phyloP scores from a whole-genome alignment of 345 rosid species.

The Citrus inodora region DNA sequence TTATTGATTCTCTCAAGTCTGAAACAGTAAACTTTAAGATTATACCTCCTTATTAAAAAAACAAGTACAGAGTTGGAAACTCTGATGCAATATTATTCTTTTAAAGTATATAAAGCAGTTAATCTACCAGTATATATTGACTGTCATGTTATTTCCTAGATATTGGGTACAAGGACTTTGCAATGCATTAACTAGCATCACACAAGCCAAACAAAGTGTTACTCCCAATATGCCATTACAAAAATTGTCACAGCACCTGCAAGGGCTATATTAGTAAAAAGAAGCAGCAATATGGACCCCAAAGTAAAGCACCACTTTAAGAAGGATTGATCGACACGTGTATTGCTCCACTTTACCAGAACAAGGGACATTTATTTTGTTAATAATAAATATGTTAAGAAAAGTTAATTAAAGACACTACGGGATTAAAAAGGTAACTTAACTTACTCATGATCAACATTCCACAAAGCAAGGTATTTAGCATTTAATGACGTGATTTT shows the following conservation, averaged over 20 bases:
- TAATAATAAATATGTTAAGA: neutral
- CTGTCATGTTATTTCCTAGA: neutral
- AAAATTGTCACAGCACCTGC: neutral
- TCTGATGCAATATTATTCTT: neutral
- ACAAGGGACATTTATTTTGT: neutral
- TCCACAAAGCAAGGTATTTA: slow-evolving; percentile 63
- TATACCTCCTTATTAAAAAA: neutral
- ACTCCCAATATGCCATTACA: neutral
- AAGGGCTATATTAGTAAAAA: neutral
- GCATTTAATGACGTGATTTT: slow-evolving; percentile 56
- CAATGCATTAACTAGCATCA: neutral
- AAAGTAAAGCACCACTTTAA: neutral
- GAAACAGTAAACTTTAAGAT: neutral
- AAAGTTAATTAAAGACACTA: neutral
- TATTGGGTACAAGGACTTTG: neutral
- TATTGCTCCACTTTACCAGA: neutral
- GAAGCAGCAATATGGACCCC: neutral
- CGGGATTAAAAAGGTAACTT: neutral
- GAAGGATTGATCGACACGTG: neutral
- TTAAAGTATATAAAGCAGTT: neutral
- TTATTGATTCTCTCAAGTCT: neutral
- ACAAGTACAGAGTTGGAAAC: neutral
- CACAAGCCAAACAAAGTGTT: neutral
- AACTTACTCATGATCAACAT: slow-evolving; percentile 53
- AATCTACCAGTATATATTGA: neutral